Percentiles rank a stretch among this genome's conserved stretches.
Evolutionary conservation across 345 rosid species (phyloP).

Genomic region (Nasturtium officinale): DNA sequence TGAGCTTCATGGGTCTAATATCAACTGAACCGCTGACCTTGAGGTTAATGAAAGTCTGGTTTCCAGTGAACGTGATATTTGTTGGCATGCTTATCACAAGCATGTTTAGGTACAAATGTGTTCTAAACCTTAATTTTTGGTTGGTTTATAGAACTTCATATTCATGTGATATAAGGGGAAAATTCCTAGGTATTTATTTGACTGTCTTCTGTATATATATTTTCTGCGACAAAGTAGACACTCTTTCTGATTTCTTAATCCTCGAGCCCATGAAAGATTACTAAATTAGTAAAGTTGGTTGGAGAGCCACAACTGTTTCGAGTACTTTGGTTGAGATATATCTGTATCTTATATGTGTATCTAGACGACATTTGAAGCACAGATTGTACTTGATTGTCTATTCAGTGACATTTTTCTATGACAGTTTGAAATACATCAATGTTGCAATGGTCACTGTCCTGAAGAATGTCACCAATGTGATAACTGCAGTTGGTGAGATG

Average conservation of each 20-base stretch:
- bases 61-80: conserved; percentile 91
- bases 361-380: neutral
- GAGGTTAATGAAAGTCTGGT: conserved; percentile 88
- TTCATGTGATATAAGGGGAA: neutral
- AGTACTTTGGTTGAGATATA: neutral
- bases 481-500: conserved; percentile 98
- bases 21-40: conserved; percentile 85
- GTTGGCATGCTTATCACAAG: conserved; percentile 99
- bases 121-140: neutral
- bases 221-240: neutral
- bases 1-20: conserved; percentile 74
- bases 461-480: conserved; percentile 97
- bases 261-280: neutral
- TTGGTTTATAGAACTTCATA: neutral
- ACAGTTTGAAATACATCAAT: conserved; percentile 93
- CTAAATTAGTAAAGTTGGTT: neutral
- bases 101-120: conserved; percentile 85
- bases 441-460: conserved; percentile 99
- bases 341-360: neutral
- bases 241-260: neutral
- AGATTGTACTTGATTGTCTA: neutral
- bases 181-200: neutral
- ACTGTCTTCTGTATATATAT: neutral
- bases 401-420: conserved; percentile 24
- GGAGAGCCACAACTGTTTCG: neutral